Conservation (phyloP, 2,329 filamentous ascomycete species). For the Aspergillus sp. region DNA sequence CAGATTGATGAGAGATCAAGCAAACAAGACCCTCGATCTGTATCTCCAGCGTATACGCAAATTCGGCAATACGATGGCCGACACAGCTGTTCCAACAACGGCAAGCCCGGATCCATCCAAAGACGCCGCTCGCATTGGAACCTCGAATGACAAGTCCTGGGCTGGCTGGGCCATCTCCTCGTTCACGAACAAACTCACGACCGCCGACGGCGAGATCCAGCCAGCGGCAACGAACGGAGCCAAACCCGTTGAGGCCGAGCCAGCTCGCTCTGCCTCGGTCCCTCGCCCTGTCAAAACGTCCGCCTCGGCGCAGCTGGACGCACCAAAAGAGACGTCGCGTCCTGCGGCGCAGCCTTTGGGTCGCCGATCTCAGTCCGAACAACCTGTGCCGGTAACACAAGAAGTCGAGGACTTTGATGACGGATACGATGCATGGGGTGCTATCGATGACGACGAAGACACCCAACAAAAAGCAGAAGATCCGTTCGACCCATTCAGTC, state of each 20-base stretch:
- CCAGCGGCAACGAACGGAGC: slow-evolving; percentile 53
- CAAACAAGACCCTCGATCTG: slow-evolving; percentile 81
- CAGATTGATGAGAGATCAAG: slow-evolving; percentile 80
- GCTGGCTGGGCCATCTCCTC: slow-evolving; percentile 98
- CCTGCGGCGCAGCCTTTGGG: slow-evolving; percentile 29
- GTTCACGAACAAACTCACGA: slow-evolving; percentile 89
- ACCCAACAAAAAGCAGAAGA: slow-evolving; percentile 46
- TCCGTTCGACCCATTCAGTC: slow-evolving; percentile 32
- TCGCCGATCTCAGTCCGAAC: slow-evolving; percentile 42
- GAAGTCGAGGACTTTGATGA: slow-evolving; percentile 59
- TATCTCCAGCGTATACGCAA: slow-evolving; percentile 84
- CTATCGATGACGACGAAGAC: slow-evolving; percentile 57
- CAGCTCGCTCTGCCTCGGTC: slow-evolving; percentile 48
- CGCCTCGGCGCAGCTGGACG: slow-evolving; percentile 22
- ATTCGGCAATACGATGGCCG: slow-evolving; percentile 72
- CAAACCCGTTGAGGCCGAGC: slow-evolving; percentile 43
- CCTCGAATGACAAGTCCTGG: slow-evolving; percentile 73
- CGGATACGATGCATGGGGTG: slow-evolving; percentile 74
- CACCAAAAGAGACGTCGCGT: slow-evolving; percentile 23
- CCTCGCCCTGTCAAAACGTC: slow-evolving; percentile 42
- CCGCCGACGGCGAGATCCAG: slow-evolving; percentile 84
- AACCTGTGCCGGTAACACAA: slow-evolving; percentile 38
- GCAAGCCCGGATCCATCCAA: slow-evolving; percentile 47
- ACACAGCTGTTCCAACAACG: slow-evolving; percentile 71
- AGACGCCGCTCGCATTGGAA: slow-evolving; percentile 71